A percentile compares a stretch with the other conserved stretches of the same genome.
Evolutionary conservation across 2,329 filamentous ascomycete genomes (phyloP).

Genomic region (Ophiocordyceps camponoti-leonardi): DNA sequence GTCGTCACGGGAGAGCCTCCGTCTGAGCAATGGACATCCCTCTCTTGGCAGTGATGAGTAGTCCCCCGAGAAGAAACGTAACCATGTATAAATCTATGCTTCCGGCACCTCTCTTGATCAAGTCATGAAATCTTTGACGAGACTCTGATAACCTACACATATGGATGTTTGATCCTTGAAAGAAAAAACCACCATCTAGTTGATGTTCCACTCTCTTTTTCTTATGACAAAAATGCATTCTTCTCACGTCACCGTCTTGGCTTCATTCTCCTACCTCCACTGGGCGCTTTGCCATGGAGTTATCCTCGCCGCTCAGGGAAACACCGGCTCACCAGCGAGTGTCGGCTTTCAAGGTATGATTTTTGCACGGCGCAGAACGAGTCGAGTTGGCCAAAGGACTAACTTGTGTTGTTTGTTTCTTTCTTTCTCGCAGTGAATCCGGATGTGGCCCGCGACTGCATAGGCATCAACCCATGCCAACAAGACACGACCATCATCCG

Average conservation of each 20-base stretch:
- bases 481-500: slow-evolving; percentile 47
- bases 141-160: too few relatives aligned
- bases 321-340: neutral
- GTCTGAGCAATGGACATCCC: too few relatives aligned
- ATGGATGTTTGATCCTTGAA: too few relatives aligned
- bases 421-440: neutral
- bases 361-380: too few relatives aligned
- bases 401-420: too few relatives aligned
- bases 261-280: neutral
- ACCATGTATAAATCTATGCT: too few relatives aligned
- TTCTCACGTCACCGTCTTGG: neutral
- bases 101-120: too few relatives aligned
- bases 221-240: neutral
- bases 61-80: too few relatives aligned
- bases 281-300: neutral
- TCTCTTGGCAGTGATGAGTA: too few relatives aligned
- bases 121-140: too few relatives aligned
- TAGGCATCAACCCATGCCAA: slow-evolving; percentile 48
- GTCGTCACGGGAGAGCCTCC: too few relatives aligned
- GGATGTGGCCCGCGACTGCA: slow-evolving; percentile 28
- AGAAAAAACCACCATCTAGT: neutral
- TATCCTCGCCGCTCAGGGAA: neutral
- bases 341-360: neutral
- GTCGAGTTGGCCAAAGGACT: too few relatives aligned
- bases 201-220: neutral